A percentile compares a stretch with the other conserved stretches of the same genome.
Evolutionary conservation across 2,329 filamentous ascomycete species (phyloP).

Genomic region (Sclerotinia nivalis): DNA sequence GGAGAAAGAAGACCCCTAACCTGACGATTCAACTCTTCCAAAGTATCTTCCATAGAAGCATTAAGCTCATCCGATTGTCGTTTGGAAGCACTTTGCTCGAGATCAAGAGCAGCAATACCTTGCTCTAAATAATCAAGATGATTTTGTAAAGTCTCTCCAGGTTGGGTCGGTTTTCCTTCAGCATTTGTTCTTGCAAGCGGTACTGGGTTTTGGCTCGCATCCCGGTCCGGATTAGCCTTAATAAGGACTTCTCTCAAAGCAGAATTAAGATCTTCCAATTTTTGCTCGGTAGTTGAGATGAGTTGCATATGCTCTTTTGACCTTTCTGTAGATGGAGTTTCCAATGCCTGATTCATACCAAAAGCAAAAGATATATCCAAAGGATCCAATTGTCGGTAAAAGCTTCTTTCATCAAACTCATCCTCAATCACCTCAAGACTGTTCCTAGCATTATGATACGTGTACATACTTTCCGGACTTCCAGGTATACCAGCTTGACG

Average conservation of each 20-base stretch:
- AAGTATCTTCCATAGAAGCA: slow-evolving; percentile 49
- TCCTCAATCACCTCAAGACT: slow-evolving; percentile 58
- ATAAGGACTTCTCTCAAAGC: slow-evolving; percentile 68
- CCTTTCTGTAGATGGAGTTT: slow-evolving; percentile 25
- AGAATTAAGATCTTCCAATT: slow-evolving; percentile 66
- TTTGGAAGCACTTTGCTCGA: slow-evolving; percentile 48
- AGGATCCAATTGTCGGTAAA: slow-evolving; percentile 70
- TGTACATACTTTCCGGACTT: slow-evolving; percentile 76
- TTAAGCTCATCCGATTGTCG: slow-evolving; percentile 32
- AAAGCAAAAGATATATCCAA: slow-evolving; percentile 51
- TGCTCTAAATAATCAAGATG: slow-evolving; percentile 73
- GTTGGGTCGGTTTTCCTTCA: slow-evolving; percentile 43
- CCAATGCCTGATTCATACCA: slow-evolving; percentile 26
- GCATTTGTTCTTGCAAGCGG: slow-evolving; percentile 46
- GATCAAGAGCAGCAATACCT: slow-evolving; percentile 60
- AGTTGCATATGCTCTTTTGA: slow-evolving; percentile 47
- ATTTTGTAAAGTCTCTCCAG: slow-evolving; percentile 50
- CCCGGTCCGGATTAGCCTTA: slow-evolving; percentile 55
- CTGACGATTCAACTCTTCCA: slow-evolving; percentile 64
- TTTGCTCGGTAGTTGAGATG: slow-evolving; percentile 63
- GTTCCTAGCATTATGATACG: slow-evolving; percentile 62
- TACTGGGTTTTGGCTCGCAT: slow-evolving; percentile 31
- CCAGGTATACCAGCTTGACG: slow-evolving; percentile 59
- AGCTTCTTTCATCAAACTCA: slow-evolving; percentile 74
- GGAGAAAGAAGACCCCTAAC: slow-evolving; percentile 59